phyloP scores from a whole-genome alignment of 1,284 basidiomycete species.

The Cutaneotrichosporon sp. region DNA sequence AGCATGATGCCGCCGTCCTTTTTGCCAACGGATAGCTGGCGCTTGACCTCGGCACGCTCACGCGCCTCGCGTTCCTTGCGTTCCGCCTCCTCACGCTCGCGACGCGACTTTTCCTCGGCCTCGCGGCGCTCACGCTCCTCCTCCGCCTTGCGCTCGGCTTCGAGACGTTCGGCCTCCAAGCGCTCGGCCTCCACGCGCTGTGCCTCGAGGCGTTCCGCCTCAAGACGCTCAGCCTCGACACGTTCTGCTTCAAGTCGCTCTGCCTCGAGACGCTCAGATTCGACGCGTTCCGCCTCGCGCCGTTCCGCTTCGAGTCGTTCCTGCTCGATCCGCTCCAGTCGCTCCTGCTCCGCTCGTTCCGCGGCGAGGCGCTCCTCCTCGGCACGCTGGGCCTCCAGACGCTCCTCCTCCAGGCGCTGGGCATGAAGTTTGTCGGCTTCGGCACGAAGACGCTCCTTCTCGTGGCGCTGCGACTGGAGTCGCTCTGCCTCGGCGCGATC shows the following conservation, averaged over 20 bases:
- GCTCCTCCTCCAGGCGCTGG: slow-evolving; percentile 8
- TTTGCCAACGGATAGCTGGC: slow-evolving; percentile 12
- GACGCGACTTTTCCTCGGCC: background rate
- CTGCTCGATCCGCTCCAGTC: background rate
- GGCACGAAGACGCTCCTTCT: slow-evolving; percentile 1
- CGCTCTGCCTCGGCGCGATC: background rate
- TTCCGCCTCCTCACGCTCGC: background rate
- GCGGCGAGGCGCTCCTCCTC: background rate
- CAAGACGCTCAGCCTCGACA: slow-evolving; percentile 5
- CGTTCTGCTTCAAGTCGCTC: background rate
- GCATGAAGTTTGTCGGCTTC: slow-evolving; percentile 4
- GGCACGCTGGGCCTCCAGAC: slow-evolving; percentile 2
- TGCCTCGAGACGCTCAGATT: background rate
- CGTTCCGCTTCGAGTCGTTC: background rate
- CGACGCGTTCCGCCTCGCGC: too few relatives aligned
- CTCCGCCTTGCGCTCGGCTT: slow-evolving; percentile 7
- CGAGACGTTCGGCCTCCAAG: background rate
- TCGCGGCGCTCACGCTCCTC: background rate
- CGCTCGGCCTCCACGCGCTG: slow-evolving; percentile 7
- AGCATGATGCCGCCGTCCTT: slow-evolving; percentile 37
- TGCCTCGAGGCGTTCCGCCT: background rate
- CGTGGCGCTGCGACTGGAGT: background rate
- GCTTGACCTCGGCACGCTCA: slow-evolving; percentile 9
- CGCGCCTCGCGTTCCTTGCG: slow-evolving; percentile 4
- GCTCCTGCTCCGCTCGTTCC: background rate